A percentile compares a stretch with the other conserved stretches of the same genome.
Evolutionary conservation across 2,329 filamentous ascomycete species (phyloP).

Genomic region (Penicillium sp.): DNA sequence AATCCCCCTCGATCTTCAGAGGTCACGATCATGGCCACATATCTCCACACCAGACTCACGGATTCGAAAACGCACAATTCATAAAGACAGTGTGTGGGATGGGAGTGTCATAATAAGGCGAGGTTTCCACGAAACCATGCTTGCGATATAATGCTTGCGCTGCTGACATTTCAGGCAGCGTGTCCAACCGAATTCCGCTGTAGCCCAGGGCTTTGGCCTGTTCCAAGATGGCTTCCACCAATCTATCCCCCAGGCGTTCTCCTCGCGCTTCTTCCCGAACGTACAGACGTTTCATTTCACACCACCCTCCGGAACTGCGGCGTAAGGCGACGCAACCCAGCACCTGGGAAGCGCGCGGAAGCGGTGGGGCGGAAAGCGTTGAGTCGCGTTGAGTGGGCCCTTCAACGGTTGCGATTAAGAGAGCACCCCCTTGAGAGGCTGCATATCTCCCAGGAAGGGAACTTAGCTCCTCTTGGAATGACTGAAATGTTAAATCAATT

Average conservation of each 20-base stretch:
- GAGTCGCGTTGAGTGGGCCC: neutral
- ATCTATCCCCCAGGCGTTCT: constrained; percentile 49
- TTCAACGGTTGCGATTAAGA: constrained; percentile 48
- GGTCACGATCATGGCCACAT: neutral
- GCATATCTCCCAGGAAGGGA: constrained; percentile 58
- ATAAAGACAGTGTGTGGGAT: constrained; percentile 57
- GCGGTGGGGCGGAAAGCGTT: neutral
- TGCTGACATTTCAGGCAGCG: constrained; percentile 53
- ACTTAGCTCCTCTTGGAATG: constrained; percentile 55
- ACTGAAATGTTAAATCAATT: constrained; percentile 60
- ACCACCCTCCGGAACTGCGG: constrained; percentile 30
- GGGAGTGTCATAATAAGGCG: constrained; percentile 59
- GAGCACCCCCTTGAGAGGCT: constrained; percentile 44
- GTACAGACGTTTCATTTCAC: constrained; percentile 63
- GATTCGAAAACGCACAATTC: constrained; percentile 22
- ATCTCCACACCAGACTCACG: neutral
- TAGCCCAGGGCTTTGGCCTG: constrained; percentile 53
- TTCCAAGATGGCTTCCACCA: constrained; percentile 49
- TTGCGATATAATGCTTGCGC: constrained; percentile 53
- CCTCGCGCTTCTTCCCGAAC: constrained; percentile 52
- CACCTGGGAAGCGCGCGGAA: constrained; percentile 1
- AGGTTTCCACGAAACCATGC: constrained; percentile 55
- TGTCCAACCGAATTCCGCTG: constrained; percentile 57
- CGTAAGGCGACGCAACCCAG: constrained; percentile 57
- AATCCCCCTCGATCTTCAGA: neutral